phyloP scores from a whole-genome alignment of 306 rosid genomes.

The Sechiopsis laciniata region DNA sequence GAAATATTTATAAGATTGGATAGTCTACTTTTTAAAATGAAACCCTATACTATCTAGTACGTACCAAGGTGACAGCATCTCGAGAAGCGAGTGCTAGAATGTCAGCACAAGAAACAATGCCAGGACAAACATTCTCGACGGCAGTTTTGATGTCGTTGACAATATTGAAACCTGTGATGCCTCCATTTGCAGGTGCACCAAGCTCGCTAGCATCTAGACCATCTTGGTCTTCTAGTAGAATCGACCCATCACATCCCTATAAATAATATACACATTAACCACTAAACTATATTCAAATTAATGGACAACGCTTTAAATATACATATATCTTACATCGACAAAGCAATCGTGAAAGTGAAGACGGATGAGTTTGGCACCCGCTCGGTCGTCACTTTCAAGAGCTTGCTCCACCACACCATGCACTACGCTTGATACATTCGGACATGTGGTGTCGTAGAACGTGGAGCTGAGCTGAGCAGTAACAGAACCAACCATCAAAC shows the following conservation, averaged over 20 bases:
- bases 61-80: constrained; percentile 31
- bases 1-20: too few relatives aligned
- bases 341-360: constrained; percentile 30
- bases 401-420: constrained; percentile 27
- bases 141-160: constrained; percentile 44
- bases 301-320: too few relatives aligned
- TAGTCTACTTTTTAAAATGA: too few relatives aligned
- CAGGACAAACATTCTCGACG: constrained; percentile 41
- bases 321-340: constrained; percentile 16
- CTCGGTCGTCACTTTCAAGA: constrained; percentile 21
- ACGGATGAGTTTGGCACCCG: constrained; percentile 22
- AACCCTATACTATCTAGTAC: too few relatives aligned
- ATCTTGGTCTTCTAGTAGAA: constrained; percentile 30
- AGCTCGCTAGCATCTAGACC: constrained; percentile 31
- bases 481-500: constrained; percentile 10
- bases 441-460: constrained; percentile 25
- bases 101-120: constrained; percentile 48
- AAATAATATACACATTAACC: too few relatives aligned
- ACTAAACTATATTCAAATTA: too few relatives aligned
- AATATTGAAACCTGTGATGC: constrained; percentile 28
- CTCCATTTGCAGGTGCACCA: constrained; percentile 4
- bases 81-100: constrained; percentile 37
- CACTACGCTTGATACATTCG: constrained; percentile 28
- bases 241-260: constrained; percentile 44
- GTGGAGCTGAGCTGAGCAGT: constrained; percentile 28